These are phyloP conservation scores for Huntiella savannae DNA, from an alignment of 2,329 filamentous ascomycete genomes.

Conservation along the genomic window DNA sequence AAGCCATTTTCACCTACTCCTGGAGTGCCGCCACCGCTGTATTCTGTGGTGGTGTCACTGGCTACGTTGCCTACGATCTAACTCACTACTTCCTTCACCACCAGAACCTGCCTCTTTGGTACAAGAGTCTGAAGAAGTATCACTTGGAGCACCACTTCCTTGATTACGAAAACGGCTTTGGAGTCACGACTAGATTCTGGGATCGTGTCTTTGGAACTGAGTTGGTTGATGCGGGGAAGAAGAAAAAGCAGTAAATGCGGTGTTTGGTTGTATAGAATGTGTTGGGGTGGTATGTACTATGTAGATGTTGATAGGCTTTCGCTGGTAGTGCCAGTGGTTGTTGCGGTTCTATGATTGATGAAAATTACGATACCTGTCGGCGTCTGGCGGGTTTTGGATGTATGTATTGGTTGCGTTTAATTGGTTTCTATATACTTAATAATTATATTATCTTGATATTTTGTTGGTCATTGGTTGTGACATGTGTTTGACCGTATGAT, in stretches of 20 bases:
- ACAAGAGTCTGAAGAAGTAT: constrained; percentile 87
- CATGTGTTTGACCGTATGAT: too few relatives aligned
- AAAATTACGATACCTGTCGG: neutral
- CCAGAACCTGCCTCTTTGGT: constrained; percentile 75
- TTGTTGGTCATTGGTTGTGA: too few relatives aligned
- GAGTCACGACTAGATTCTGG: constrained; percentile 94
- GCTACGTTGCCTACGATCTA: constrained; percentile 89
- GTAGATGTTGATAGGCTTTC: too few relatives aligned
- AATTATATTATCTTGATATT: too few relatives aligned
- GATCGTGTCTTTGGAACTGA: constrained; percentile 83
- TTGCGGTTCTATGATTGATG: too few relatives aligned
- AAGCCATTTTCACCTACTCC: constrained; percentile 61
- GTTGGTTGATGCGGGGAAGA: constrained; percentile 22
- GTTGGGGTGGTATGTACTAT: too few relatives aligned
- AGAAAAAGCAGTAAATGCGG: constrained; percentile 5
- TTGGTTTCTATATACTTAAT: neutral
- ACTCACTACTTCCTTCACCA: constrained; percentile 99
- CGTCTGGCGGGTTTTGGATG: neutral
- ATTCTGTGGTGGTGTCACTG: constrained; percentile 81
- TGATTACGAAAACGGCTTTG: constrained; percentile 94
- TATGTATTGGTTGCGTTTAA: neutral
- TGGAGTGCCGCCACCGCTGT: constrained; percentile 66
- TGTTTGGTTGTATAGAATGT: too few relatives aligned
- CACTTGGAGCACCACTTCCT: constrained; percentile 95
- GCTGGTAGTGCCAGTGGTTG: too few relatives aligned